Percentiles rank a stretch among this genome's conserved stretches.
These are phyloP conservation scores for Suhomyces chickasaworum DNA, from an alignment of 1,139 yeast genomes.

Conservation along the genomic window DNA sequence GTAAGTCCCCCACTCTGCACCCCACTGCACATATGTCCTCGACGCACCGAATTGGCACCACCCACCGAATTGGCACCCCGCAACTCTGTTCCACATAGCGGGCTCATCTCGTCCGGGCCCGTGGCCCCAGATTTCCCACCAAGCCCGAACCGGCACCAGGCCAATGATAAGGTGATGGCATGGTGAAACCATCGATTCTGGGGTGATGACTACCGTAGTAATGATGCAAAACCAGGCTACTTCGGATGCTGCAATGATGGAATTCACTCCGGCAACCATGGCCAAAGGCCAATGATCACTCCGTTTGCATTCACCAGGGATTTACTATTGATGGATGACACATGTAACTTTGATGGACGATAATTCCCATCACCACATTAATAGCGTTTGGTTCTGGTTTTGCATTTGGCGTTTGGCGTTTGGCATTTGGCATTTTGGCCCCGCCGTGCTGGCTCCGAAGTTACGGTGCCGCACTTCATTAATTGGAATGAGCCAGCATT, in stretches of 20 bases:
- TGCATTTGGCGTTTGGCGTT: no score
- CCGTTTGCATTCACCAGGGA: no score
- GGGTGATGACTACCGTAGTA: no score
- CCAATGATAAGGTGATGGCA: background rate
- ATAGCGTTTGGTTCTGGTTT: no score
- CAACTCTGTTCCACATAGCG: background rate
- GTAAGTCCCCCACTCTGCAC: background rate
- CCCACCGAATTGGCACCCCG: background rate
- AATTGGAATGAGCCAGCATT: background rate
- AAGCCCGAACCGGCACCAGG: background rate
- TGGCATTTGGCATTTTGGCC: no score
- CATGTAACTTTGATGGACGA: no score
- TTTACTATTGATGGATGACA: no score
- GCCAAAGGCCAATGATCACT: no score
- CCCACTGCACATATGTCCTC: background rate
- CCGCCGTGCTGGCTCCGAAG: background rate
- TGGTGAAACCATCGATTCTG: background rate
- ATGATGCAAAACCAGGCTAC: no score
- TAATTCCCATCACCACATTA: no score
- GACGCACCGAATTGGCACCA: background rate
- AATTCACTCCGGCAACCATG: no score
- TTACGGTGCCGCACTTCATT: background rate
- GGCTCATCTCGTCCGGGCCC: conserved; percentile 1
- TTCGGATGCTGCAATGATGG: no score
- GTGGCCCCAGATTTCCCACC: background rate